phyloP scores from a whole-genome alignment of 2,329 filamentous ascomycete genomes.

The Amauroascus niger region DNA sequence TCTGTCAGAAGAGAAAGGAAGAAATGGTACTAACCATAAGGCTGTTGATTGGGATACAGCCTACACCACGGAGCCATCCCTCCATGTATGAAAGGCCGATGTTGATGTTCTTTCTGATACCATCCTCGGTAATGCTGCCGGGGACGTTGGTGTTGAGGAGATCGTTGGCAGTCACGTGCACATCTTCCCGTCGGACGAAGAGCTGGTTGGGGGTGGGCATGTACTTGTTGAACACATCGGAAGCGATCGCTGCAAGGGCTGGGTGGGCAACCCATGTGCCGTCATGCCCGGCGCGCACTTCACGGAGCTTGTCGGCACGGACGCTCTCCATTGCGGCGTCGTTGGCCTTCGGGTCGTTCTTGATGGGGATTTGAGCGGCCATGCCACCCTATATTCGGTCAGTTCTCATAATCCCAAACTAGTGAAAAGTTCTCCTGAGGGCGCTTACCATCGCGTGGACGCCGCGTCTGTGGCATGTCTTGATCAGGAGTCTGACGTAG shows the following conservation, averaged over 20 bases:
- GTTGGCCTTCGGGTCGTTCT: slow-evolving; percentile 83
- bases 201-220: slow-evolving; percentile 99
- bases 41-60: slow-evolving; percentile 95
- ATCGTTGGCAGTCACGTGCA: slow-evolving; percentile 75
- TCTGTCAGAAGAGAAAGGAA: background rate
- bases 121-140: slow-evolving; percentile 81
- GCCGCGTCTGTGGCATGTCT: slow-evolving; percentile 91
- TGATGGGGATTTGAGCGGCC: slow-evolving; percentile 98
- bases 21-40: slow-evolving; percentile 63
- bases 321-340: slow-evolving; percentile 90
- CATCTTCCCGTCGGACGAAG: slow-evolving; percentile 81
- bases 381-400: slow-evolving; percentile 56
- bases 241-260: slow-evolving; percentile 75
- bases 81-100: slow-evolving; percentile 98
- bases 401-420: background rate
- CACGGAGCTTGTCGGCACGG: slow-evolving; percentile 88
- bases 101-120: slow-evolving; percentile 94
- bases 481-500: slow-evolving; percentile 93
- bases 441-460: slow-evolving; percentile 83
- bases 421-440: background rate
- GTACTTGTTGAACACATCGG: slow-evolving; percentile 91
- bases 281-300: slow-evolving; percentile 90
- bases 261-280: slow-evolving; percentile 97
- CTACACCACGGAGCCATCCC: slow-evolving; percentile 88
- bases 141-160: slow-evolving; percentile 97